Evolutionary conservation across 805 yeast species (phyloP), one percentile per base, ranked within the genome.

Genomic region (Ascoidea rubescens): DNA sequence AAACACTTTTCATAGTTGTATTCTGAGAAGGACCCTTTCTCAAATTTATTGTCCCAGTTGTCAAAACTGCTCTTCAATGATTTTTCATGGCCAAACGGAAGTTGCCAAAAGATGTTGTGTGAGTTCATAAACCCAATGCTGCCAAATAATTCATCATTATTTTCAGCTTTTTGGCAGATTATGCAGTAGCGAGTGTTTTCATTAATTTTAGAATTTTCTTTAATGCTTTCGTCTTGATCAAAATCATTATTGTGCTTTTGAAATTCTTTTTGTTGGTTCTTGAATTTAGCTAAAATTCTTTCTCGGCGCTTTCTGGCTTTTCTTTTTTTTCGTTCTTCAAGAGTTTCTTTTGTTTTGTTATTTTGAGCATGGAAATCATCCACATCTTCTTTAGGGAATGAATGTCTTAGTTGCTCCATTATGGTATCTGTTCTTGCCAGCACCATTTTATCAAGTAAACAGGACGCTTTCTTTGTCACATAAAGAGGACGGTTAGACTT

Each of bases 261-360:
- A 67, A 91, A 93, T 67, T 73, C 75, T 45, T 77, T 72, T 62
- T 91, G 98, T 59, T 88, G 95, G 56, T 77, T 78, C 57, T 83
- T 85, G 62, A 91, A 77, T 54, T 83, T 87, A 1, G 84, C 91
- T 74, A 91, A 65, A 37, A 90, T 72, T 58, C 80, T 83, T 1
- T 75, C 77, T 58, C 80, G 84, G 57, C 90, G 78, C 54, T 75
- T 81, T 58, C 78, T 78, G 0, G 96, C 96, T 5, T 77, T 57
- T 46, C 76, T 70, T 64, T 83, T 86, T 68, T 83, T 87, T 53
- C 71, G 72, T 44, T 78, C 84, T 32, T 76, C 83, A 10, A 68
- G 71, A 45, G 64, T 67, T 33, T 60, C 64, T 7, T 57, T 54
- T 5, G 54, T 56, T 8, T 51, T 57, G 14, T 48, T 47, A n/a